phyloP scores from a whole-genome alignment of 345 rosid genomes.

The Kernera saxatilis region DNA sequence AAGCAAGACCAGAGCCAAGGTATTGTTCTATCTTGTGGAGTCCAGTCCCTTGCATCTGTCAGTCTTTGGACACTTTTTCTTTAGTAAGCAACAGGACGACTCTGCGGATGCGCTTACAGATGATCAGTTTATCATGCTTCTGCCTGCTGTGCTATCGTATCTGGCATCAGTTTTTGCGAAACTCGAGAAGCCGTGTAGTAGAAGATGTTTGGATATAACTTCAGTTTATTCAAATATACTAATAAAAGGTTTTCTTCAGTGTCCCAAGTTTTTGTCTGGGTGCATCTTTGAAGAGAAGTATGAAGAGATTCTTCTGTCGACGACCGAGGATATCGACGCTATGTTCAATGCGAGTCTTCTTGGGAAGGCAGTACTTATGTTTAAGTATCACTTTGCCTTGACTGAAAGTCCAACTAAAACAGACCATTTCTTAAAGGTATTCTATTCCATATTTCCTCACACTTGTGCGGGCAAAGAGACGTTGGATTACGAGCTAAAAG shows the following conservation, averaged over 20 bases:
- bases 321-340: slow-evolving; percentile 46
- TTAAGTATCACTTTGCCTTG: slow-evolving; percentile 49
- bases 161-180: slow-evolving; percentile 38
- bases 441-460: slow-evolving; percentile 39
- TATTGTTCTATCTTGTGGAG: slow-evolving; percentile 61
- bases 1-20: slow-evolving; percentile 54
- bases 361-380: slow-evolving; percentile 64
- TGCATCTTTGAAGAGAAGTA: slow-evolving; percentile 52
- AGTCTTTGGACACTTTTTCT: slow-evolving; percentile 53
- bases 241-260: slow-evolving; percentile 44
- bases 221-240: slow-evolving; percentile 54
- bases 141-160: slow-evolving; percentile 66
- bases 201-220: slow-evolving; percentile 40
- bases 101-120: slow-evolving; percentile 43
- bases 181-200: slow-evolving; percentile 39
- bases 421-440: slow-evolving; percentile 48
- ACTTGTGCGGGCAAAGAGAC: slow-evolving; percentile 39
- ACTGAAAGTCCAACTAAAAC: slow-evolving; percentile 38
- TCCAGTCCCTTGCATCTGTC: slow-evolving; percentile 66
- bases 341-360: slow-evolving; percentile 58
- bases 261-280: slow-evolving; percentile 59
- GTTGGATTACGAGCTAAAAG: slow-evolving; percentile 48
- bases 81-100: slow-evolving; percentile 26
- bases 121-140: slow-evolving; percentile 57
- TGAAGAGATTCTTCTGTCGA: too few relatives aligned